Conservation (phyloP, 306 rosid genomes). For the Ochetophila trinervis region DNA sequence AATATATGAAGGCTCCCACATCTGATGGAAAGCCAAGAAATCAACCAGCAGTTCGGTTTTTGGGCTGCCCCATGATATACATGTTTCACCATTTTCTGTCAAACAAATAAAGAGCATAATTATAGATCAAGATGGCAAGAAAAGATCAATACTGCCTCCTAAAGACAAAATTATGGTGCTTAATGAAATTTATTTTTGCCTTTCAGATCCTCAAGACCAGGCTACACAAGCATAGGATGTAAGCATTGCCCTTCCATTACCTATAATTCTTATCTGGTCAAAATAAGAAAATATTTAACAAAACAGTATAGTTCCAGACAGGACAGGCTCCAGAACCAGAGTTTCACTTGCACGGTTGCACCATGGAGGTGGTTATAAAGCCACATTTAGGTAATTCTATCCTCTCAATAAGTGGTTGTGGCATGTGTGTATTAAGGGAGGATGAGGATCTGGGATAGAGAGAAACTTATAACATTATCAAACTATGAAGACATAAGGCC, state of each 20-base stretch:
- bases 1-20: slow-evolving; percentile 72
- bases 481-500: neutral
- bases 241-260: neutral
- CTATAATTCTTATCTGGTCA: neutral
- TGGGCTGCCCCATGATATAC: slow-evolving; percentile 58
- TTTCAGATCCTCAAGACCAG: neutral
- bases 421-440: no score
- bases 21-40: slow-evolving; percentile 64
- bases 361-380: no score
- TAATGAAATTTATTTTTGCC: no score
- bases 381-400: no score
- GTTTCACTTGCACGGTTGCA: no score
- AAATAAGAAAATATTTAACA: neutral
- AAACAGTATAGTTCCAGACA: neutral
- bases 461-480: neutral
- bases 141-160: neutral
- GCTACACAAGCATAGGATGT: neutral
- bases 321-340: no score
- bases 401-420: no score
- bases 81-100: slow-evolving; percentile 51
- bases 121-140: slow-evolving; percentile 19
- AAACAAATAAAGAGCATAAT: slow-evolving; percentile 4
- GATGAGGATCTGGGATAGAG: neutral
- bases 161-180: neutral
- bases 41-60: slow-evolving; percentile 57